A percentile compares a stretch with the other conserved stretches of the same genome.
phyloP scores from a whole-genome alignment of 2,329 filamentous ascomycete genomes.

The Dactylellina sp. region DNA sequence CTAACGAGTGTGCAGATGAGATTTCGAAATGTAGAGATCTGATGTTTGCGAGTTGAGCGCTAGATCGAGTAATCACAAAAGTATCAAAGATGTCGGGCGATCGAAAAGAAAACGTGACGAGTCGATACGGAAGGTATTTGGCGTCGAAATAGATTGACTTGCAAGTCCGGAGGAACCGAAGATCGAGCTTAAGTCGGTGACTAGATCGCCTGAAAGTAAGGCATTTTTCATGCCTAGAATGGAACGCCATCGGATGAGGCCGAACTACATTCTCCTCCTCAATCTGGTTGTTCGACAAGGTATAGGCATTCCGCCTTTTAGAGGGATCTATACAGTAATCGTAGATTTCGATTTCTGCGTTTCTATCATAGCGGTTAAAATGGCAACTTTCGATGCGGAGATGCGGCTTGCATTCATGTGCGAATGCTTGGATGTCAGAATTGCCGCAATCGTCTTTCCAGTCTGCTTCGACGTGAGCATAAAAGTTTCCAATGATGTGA shows the following conservation, averaged over 20 bases:
- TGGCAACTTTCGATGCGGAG: constrained; percentile 5
- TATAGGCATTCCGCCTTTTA: not conserved
- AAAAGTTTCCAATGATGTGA: constrained; percentile 5
- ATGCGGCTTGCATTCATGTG: constrained; percentile 3
- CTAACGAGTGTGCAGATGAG: not conserved
- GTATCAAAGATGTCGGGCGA: constrained; percentile 22
- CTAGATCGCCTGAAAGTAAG: not conserved
- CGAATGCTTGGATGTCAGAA: not conserved
- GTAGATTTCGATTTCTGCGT: constrained; percentile 19
- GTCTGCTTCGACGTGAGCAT: constrained; percentile 22
- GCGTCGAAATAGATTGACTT: constrained; percentile 18
- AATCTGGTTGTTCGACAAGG: not conserved
- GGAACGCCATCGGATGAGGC: constrained; percentile 12
- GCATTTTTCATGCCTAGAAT: not conserved
- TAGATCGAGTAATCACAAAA: not conserved
- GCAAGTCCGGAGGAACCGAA: constrained; percentile 25
- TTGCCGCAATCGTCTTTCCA: constrained; percentile 9
- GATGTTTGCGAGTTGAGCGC: constrained; percentile 10
- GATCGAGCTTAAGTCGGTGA: not conserved
- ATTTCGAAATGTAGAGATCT: constrained; percentile 26
- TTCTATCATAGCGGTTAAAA: not conserved
- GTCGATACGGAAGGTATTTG: not conserved
- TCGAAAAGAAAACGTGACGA: constrained; percentile 14
- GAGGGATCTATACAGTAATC: constrained; percentile 18
- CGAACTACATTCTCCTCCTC: not conserved